Base-by-base conservation (phyloP, 2,329 filamentous ascomycete species). In the Claviceps purpurea region DNA sequence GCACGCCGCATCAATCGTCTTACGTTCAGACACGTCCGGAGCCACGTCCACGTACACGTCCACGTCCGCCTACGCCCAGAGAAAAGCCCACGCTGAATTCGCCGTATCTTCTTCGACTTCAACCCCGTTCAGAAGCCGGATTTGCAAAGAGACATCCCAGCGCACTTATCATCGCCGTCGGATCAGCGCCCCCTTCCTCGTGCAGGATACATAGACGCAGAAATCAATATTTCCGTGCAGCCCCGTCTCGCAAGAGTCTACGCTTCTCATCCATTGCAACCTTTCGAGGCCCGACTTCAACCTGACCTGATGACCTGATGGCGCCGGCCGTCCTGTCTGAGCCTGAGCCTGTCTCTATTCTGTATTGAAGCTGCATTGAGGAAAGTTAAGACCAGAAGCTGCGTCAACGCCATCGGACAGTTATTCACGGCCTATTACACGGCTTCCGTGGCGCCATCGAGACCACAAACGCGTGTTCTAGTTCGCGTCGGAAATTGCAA, bases 251-350 rank as follows among this genome's bases (percentile, higher is more conserved):
- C 34, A 42, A 5, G 24, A 24, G 16, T 26, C 16, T 24, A 10
- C 50, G 10, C 38, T 40, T 30, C 34, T n/a, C 22, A 18, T 26
- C 22, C 34, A 26, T n/a, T 42, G 24, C 44, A 46, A 39, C 34
- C 2, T 45, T 37, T 20, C 16, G 16, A 46, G 16, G 14, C 47
- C 30, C 8, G 43, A 34, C 44, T 49, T 47, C 14, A 39, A 22
- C 44, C 46, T n/a, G 52, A 24, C 54, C 54, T 52, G 49, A 57
- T n/a, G 52, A 24, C 54, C 54, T 53, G 49, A 57, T 57, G 56
- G 56, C 56, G 54, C 49, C 49, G 50, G 46, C 34, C 40, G 40
- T 46, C 42, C 10, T 43, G 39, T 47, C 45, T 49, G 41, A 48
- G 48, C 50, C 51, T 44, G 50, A 54, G 55, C 56, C 51, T 38